A percentile compares a stretch with the other conserved stretches of the same genome.
These are phyloP conservation scores for Aspergillus niger DNA, from an alignment of 2,329 filamentous ascomycete genomes.

Conservation along the genomic window DNA sequence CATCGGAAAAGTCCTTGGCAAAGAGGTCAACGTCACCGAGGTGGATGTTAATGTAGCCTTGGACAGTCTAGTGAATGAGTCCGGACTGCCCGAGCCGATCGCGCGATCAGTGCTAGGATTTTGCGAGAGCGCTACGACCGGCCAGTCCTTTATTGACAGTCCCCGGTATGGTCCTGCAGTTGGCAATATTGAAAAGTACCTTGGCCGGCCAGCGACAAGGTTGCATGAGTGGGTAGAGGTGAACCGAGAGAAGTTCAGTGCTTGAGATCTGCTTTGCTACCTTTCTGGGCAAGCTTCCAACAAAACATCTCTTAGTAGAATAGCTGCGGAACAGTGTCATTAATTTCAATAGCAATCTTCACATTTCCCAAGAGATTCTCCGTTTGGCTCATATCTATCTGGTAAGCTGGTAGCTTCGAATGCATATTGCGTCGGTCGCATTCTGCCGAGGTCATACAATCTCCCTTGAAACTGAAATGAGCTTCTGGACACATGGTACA, in stretches of 20 bases:
- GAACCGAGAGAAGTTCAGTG: slow-evolving; percentile 30
- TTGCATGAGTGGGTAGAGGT: slow-evolving; percentile 40
- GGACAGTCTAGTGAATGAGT: background rate
- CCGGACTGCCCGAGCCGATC: background rate
- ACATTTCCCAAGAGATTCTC: too few species aligned
- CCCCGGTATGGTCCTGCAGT: slow-evolving; percentile 18
- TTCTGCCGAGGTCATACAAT: too few species aligned
- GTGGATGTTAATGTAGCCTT: background rate
- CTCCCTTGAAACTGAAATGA: too few species aligned
- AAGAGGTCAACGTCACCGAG: background rate
- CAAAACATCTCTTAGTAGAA: too few species aligned
- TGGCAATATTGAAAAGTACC: slow-evolving; percentile 38
- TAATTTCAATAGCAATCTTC: too few species aligned
- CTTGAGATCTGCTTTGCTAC: background rate
- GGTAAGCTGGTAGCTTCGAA: too few species aligned
- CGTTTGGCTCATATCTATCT: too few species aligned
- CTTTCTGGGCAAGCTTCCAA: too few species aligned
- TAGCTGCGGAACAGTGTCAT: too few species aligned
- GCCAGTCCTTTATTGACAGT: background rate
- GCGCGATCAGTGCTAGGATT: background rate
- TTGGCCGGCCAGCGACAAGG: slow-evolving; percentile 27
- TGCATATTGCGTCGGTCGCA: too few species aligned
- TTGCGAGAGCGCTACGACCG: background rate
- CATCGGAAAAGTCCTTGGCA: slow-evolving; percentile 7
- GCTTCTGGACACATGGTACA: too few species aligned